Conservation (phyloP, 805 yeast genomes). For the Myxozyma vanderwaltii region DNA sequence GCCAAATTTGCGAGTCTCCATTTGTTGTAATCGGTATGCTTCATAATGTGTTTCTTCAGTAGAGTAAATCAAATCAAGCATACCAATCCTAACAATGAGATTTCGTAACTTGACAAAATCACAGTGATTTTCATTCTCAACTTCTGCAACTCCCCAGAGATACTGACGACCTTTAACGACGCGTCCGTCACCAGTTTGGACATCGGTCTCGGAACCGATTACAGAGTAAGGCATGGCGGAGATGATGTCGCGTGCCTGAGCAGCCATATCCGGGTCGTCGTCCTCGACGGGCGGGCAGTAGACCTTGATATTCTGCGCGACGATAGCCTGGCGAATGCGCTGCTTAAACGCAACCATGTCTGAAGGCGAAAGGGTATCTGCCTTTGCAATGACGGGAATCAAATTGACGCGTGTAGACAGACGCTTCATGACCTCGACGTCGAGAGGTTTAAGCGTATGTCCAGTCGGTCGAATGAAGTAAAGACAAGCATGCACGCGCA, state of each 20-base stretch:
- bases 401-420: constrained; percentile 73
- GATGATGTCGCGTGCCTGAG: constrained; percentile 34
- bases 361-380: constrained; percentile 66
- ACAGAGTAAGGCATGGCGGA: constrained; percentile 82
- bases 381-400: constrained; percentile 79
- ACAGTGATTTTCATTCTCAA: constrained; percentile 79
- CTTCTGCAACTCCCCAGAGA: constrained; percentile 97
- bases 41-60: constrained; percentile 76
- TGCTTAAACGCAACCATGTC: constrained; percentile 60
- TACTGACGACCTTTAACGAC: constrained; percentile 85
- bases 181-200: constrained; percentile 70
- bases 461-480: constrained; percentile 77
- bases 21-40: constrained; percentile 60
- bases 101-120: constrained; percentile 70
- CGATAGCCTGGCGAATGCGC: constrained; percentile 53
- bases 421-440: constrained; percentile 71
- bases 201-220: constrained; percentile 83
- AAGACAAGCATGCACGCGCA: constrained; percentile 80
- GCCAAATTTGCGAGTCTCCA: constrained; percentile 53
- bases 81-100: constrained; percentile 64
- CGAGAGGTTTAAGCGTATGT: constrained; percentile 62
- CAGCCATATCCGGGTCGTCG: constrained; percentile 41
- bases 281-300: constrained; percentile 54
- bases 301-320: constrained; percentile 57
- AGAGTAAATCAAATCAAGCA: constrained; percentile 75